These are phyloP conservation scores for Solanum ossicruentum DNA, from an alignment of 257 asterid genomes.

Conservation along the genomic window DNA sequence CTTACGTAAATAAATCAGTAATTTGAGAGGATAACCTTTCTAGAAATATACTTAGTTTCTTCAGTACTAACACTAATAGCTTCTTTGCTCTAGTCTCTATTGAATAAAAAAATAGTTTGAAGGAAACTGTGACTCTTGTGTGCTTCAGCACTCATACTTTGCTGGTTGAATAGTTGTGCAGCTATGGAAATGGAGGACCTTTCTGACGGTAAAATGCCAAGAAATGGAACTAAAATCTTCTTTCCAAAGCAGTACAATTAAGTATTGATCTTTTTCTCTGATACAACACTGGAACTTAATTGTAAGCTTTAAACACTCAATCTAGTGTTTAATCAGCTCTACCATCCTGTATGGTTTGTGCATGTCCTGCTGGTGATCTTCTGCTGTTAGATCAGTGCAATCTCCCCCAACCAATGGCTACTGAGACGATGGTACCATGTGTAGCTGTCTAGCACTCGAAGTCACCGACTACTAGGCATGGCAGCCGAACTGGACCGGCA, in stretches of 20 bases:
- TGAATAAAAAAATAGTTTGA: background rate
- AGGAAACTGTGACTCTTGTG: background rate
- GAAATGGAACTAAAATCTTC: background rate
- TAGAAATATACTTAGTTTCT: background rate
- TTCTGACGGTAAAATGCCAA: background rate
- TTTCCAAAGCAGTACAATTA: background rate
- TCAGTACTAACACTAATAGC: background rate
- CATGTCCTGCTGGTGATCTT: background rate
- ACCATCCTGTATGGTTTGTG: background rate
- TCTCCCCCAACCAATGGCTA: background rate
- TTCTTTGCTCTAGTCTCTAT: background rate
- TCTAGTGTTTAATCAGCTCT: background rate
- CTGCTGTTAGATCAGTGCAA: background rate
- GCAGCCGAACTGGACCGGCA: too few species aligned
- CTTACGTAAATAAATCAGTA: background rate
- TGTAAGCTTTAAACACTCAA: background rate
- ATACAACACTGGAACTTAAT: background rate
- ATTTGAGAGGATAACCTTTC: background rate
- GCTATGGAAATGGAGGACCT: background rate
- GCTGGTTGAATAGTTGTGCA: background rate
- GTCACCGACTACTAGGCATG: background rate
- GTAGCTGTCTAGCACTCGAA: background rate
- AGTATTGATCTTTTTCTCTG: background rate
- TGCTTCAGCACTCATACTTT: background rate
- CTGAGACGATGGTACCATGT: background rate